phyloP scores from a whole-genome alignment of 2,329 filamentous ascomycete species.

The Iodosphaeria phyllophila region DNA sequence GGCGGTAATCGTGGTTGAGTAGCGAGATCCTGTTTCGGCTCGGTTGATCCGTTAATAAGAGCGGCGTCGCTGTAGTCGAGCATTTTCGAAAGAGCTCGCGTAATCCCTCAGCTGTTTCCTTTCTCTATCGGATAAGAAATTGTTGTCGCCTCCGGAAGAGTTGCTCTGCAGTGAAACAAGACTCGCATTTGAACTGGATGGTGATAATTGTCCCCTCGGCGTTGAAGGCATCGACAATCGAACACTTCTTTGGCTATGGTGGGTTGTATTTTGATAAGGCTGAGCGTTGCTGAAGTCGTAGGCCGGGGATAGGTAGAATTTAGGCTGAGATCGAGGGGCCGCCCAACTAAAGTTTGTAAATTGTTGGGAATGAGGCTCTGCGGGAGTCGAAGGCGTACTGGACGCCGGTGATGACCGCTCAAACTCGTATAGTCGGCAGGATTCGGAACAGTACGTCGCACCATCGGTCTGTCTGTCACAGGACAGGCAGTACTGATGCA shows the following conservation, averaged over 20 bases:
- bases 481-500: constrained; percentile 80
- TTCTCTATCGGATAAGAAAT: constrained; percentile 54
- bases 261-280: constrained; percentile 30
- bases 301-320: constrained; percentile 53
- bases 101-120: constrained; percentile 70
- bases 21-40: too few species aligned
- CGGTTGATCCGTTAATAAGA: too few species aligned
- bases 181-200: constrained; percentile 70
- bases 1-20: too few species aligned
- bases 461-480: constrained; percentile 79
- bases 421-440: constrained; percentile 74
- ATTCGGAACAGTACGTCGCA: constrained; percentile 79
- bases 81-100: constrained; percentile 75
- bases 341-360: constrained; percentile 36
- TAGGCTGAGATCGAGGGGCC: constrained; percentile 19
- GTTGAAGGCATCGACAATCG: too few species aligned
- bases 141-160: constrained; percentile 30
- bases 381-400: constrained; percentile 38
- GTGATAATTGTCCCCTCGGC: too few species aligned
- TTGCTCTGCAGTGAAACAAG: constrained; percentile 60
- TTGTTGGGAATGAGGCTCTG: constrained; percentile 31
- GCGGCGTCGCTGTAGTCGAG: constrained; percentile 40
- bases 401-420: constrained; percentile 49
- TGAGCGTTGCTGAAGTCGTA: constrained; percentile 55
- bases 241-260: constrained; percentile 24